Percentiles rank a stretch among this genome's conserved stretches.
Conservation (phyloP, 192 early-diverging fungal genomes). For the Backusella liffmaniae region DNA sequence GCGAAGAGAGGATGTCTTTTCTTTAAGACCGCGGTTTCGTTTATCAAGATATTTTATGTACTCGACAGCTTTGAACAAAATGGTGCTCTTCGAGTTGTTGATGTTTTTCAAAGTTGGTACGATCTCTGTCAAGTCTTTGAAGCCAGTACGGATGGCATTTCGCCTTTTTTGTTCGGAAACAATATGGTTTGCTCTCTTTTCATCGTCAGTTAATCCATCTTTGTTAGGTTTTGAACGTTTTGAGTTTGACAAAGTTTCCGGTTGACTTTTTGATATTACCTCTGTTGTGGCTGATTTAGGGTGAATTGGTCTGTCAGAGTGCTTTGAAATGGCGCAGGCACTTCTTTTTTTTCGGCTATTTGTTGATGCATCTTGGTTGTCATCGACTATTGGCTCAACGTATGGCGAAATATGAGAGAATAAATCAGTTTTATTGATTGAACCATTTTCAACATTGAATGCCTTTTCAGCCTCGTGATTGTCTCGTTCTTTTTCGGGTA, state of each 20-base stretch:
- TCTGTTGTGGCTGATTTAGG: background rate
- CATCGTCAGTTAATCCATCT: conserved; percentile 68
- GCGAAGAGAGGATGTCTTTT: conserved; percentile 18
- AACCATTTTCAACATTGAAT: background rate
- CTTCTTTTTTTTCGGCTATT: conserved; percentile 3
- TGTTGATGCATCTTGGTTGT: background rate
- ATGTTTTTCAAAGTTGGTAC: conserved; percentile 75
- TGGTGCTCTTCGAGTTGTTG: conserved; percentile 67
- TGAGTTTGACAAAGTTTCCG: background rate
- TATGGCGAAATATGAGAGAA: background rate
- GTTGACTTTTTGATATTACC: background rate
- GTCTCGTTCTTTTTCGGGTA: conserved; percentile 5
- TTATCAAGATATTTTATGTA: conserved; percentile 61
- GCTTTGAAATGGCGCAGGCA: background rate
- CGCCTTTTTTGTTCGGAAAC: conserved; percentile 72
- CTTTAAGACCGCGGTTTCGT: conserved; percentile 41
- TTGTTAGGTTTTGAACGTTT: conserved; percentile 22
- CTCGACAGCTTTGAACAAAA: conserved; percentile 67
- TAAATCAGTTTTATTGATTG: background rate
- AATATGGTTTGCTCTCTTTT: conserved; percentile 73
- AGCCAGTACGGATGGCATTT: conserved; percentile 76
- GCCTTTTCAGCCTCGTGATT: background rate
- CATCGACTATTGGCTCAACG: background rate
- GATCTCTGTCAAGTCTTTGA: conserved; percentile 87
- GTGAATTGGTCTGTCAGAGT: background rate